Evolutionary conservation across 1,284 basidiomycete species (phyloP), one percentile per base, ranked within the genome.

Genomic region (Agroathelia rolfsii): DNA sequence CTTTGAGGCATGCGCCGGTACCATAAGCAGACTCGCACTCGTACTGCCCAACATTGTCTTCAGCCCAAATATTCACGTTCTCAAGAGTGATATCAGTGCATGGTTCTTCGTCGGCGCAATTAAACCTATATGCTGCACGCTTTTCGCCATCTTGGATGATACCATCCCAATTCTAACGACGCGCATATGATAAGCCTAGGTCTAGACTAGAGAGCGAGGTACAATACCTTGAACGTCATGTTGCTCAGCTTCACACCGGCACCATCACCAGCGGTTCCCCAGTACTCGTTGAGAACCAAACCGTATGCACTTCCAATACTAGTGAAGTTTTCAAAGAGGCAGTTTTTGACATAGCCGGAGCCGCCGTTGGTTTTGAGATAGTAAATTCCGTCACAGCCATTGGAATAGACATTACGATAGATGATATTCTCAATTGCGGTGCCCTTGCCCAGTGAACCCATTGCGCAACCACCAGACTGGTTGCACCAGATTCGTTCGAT

Each of bases 401-500:
- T 54, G 18, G 49, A 54, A 36, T 56, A 56, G 15, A 56, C 41
- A 33, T 56, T 47, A 5, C 45, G 37, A 31, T 58, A 58, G 9
- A 53, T 19, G 20, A 59, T 48, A 32, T 58, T 49, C 39, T 50
- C 37, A 34, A 59, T 55, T 3, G 46, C 46, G 1, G 52, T 55
- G 13, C 49, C 50, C 7, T 48, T 45, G 7, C 49, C 51, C 2
- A 59, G 43, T 17, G 51, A 53, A 8, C 58, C 58, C 15, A 59
- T 55, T 1, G 58, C 55, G 33, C 46, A 51, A 3, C 58, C 58
- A 6, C 57, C 55, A 8, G 48, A 51, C 32, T 54, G 53, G 45
- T 59, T 59, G 48, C 58, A 59, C 52, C 55, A 58, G 32, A 59
- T 55, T 13, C 47, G 52, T 39, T 59, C 56, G 30, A 59, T 44